Evolutionary conservation across 805 yeast species (phyloP).

Genomic region (Candida orba): DNA sequence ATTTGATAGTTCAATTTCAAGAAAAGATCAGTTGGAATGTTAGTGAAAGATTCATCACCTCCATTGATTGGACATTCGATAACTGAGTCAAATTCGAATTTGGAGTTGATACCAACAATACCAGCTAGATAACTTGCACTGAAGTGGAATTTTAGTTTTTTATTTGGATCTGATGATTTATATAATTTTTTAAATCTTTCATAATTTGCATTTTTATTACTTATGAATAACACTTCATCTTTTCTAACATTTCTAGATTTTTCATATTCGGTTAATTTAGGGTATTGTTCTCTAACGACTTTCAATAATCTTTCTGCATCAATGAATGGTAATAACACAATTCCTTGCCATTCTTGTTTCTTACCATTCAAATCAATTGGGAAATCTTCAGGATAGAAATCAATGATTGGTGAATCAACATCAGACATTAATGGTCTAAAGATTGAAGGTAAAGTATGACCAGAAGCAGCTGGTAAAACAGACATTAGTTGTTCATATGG

Average conservation of each 20-base stretch:
- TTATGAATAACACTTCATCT: slow-evolving; percentile 61
- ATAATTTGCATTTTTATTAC: slow-evolving; percentile 49
- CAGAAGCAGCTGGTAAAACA: slow-evolving; percentile 90
- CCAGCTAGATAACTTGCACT: slow-evolving; percentile 56
- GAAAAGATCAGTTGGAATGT: slow-evolving; percentile 34
- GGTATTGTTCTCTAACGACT: slow-evolving; percentile 61
- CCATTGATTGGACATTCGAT: slow-evolving; percentile 29
- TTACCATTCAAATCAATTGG: slow-evolving; percentile 93
- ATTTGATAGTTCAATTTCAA: slow-evolving; percentile 46
- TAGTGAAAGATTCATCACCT: slow-evolving; percentile 26
- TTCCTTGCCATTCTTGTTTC: slow-evolving; percentile 93
- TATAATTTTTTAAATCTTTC: slow-evolving; percentile 27
- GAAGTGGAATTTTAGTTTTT: slow-evolving; percentile 35
- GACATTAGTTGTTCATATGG: slow-evolving; percentile 95
- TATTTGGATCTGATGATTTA: slow-evolving; percentile 20
- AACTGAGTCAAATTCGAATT: slow-evolving; percentile 25
- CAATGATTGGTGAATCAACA: slow-evolving; percentile 67
- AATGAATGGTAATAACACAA: slow-evolving; percentile 83
- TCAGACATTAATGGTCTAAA: slow-evolving; percentile 79
- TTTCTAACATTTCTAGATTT: slow-evolving; percentile 60
- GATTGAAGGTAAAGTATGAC: slow-evolving; percentile 74
- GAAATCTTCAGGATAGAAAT: slow-evolving; percentile 85
- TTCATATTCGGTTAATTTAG: slow-evolving; percentile 60
- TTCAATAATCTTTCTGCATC: slow-evolving; percentile 69
- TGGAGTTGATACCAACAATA: slow-evolving; percentile 31